Conservation (phyloP, 352 stramenopile genomes). For the Globisporangium abappressorium region DNA sequence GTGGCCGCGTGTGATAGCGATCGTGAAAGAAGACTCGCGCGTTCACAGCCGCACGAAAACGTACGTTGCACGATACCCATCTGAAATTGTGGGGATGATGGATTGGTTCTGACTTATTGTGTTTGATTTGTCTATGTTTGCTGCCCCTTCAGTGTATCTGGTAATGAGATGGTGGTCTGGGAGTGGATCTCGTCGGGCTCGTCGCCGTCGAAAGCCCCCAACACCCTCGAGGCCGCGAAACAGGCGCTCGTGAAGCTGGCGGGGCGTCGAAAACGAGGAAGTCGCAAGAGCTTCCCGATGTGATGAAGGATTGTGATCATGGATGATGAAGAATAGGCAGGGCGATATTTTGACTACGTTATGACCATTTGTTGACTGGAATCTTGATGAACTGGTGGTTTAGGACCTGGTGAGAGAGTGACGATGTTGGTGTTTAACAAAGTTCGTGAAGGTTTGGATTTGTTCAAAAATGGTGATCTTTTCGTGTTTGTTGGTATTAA, state of each 20-base stretch:
- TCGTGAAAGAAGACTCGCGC: slow-evolving; percentile 57
- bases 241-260: slow-evolving; percentile 13
- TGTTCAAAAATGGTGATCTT: slow-evolving; percentile 3
- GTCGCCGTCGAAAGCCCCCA: slow-evolving; percentile 27
- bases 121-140: slow-evolving; percentile 9
- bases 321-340: background rate
- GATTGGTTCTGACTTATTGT: slow-evolving; percentile 4
- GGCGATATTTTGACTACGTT: background rate
- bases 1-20: slow-evolving; percentile 52
- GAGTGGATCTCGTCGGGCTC: slow-evolving; percentile 52
- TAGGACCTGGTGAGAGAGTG: background rate
- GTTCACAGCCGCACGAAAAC: slow-evolving; percentile 36
- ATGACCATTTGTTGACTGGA: background rate
- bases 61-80: slow-evolving; percentile 27
- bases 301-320: slow-evolving; percentile 1
- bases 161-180: slow-evolving; percentile 50
- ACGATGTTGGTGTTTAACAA: background rate
- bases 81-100: background rate
- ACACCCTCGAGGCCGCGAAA: slow-evolving; percentile 11
- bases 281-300: slow-evolving; percentile 21
- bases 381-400: background rate
- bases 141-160: slow-evolving; percentile 25
- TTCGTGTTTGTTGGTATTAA: background rate
- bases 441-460: background rate
- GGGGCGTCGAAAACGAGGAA: slow-evolving; percentile 9